Percentiles rank a stretch among this genome's conserved stretches.
These are phyloP conservation scores for Euptelea pleiosperma DNA, from an alignment of 164 flowering plant species.

Conservation along the genomic window DNA sequence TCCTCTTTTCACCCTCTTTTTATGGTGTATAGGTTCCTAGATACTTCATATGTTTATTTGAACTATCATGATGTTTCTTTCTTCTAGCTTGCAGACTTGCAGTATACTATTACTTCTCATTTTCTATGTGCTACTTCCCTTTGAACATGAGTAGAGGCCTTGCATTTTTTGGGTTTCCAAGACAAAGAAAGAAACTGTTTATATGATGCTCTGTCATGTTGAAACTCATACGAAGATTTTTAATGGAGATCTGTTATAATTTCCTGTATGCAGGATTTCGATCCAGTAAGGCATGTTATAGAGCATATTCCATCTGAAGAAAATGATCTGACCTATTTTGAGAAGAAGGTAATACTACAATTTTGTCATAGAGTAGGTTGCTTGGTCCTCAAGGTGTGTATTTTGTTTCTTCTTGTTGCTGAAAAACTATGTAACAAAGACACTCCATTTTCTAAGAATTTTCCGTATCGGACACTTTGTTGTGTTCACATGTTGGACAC, in stretches of 20 bases:
- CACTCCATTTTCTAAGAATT: too few relatives aligned
- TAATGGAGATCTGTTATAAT: conserved; percentile 2
- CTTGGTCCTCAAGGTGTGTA: neutral
- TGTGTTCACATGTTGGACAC: too few relatives aligned
- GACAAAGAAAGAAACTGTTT: neutral
- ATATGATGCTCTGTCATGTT: neutral
- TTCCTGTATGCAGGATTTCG: conserved; percentile 69
- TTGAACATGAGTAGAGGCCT: neutral
- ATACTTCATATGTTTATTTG: neutral
- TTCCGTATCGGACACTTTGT: too few relatives aligned
- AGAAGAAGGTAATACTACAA: conserved; percentile 61
- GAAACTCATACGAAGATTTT: neutral
- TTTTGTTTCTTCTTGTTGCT: conserved; percentile 4
- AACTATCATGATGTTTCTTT: neutral
- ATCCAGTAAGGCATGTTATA: conserved; percentile 74
- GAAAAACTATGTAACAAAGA: too few relatives aligned
- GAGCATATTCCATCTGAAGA: conserved; percentile 75
- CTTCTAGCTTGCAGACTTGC: neutral
- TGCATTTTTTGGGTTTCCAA: neutral
- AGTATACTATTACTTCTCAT: neutral
- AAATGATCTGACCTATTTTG: conserved; percentile 65
- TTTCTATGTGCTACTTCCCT: neutral
- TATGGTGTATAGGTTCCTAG: neutral
- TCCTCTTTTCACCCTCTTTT: too few relatives aligned
- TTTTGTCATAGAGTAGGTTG: neutral